Conservation (phyloP, 495 filamentous ascomycete genomes). For the Aspergillus panamensis region DNA sequence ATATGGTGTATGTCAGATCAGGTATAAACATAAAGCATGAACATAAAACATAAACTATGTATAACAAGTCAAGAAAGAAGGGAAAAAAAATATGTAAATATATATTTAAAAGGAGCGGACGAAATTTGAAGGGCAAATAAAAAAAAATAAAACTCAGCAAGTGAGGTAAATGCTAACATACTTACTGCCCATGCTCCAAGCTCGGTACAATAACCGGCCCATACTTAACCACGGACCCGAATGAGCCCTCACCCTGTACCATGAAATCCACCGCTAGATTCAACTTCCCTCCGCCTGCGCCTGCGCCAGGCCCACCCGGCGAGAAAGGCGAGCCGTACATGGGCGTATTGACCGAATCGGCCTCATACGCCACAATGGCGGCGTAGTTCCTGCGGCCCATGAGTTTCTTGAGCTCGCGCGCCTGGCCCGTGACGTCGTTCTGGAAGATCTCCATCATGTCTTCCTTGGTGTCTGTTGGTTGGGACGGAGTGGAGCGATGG, state of each 20-base stretch:
- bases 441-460: slow-evolving; percentile 99
- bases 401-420: slow-evolving; percentile 78
- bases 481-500: slow-evolving; percentile 57
- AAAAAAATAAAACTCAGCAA: neutral
- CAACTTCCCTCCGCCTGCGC: slow-evolving; percentile 51
- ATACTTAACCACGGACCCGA: slow-evolving; percentile 83
- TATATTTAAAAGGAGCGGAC: neutral
- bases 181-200: slow-evolving; percentile 70
- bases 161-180: slow-evolving; percentile 13
- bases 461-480: slow-evolving; percentile 81
- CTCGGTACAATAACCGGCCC: slow-evolving; percentile 93
- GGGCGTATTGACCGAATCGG: slow-evolving; percentile 60
- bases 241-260: slow-evolving; percentile 85
- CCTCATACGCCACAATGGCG: slow-evolving; percentile 91
- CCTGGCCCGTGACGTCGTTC: slow-evolving; percentile 73
- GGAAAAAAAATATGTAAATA: neutral
- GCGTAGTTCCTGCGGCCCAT: slow-evolving; percentile 94
- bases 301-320: slow-evolving; percentile 42
- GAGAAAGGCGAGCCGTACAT: slow-evolving; percentile 11
- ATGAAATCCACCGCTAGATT: slow-evolving; percentile 95
- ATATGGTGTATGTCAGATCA: too few relatives aligned
- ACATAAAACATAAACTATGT: neutral
- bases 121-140: neutral
- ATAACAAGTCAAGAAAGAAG: neutral
- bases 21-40: too few relatives aligned